phyloP scores from a whole-genome alignment of 1,139 yeast genomes.

The Magnusiomyces suaveolens region DNA sequence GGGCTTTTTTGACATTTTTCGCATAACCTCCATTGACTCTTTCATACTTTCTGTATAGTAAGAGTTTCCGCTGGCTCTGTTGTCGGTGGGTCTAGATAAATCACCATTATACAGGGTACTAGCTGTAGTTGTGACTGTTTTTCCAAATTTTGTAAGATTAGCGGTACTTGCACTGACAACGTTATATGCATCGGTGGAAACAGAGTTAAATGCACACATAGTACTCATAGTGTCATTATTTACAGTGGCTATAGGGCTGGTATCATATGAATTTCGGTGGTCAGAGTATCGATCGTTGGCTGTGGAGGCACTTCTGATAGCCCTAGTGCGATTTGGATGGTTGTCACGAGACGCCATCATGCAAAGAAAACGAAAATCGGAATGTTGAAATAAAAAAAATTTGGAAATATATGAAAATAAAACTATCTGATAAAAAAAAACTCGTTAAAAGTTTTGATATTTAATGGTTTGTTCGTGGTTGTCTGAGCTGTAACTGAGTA shows the following conservation, averaged over 20 bases:
- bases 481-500: too few species aligned
- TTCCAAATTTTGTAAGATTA: conserved; percentile 32
- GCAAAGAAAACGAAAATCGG: too few species aligned
- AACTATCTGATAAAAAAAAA: too few species aligned
- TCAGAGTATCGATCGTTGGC: neutral
- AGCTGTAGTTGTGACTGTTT: conserved; percentile 35
- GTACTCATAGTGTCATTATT: neutral
- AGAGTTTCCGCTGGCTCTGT: neutral
- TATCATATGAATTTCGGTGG: neutral
- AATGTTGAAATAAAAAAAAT: too few species aligned
- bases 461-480: too few species aligned
- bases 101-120: conserved; percentile 28
- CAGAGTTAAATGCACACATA: neutral
- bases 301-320: neutral
- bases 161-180: conserved; percentile 18
- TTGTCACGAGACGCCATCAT: conserved; percentile 1
- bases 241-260: neutral
- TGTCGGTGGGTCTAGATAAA: conserved; percentile 33
- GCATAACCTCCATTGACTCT: conserved; percentile 32
- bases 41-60: conserved; percentile 31
- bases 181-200: conserved; percentile 1
- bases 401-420: neutral
- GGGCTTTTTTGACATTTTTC: conserved; percentile 35
- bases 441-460: too few species aligned
- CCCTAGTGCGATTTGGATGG: neutral